phyloP scores from a whole-genome alignment of 352 stramenopile species.

The Pythium rhizo-oryzae region DNA sequence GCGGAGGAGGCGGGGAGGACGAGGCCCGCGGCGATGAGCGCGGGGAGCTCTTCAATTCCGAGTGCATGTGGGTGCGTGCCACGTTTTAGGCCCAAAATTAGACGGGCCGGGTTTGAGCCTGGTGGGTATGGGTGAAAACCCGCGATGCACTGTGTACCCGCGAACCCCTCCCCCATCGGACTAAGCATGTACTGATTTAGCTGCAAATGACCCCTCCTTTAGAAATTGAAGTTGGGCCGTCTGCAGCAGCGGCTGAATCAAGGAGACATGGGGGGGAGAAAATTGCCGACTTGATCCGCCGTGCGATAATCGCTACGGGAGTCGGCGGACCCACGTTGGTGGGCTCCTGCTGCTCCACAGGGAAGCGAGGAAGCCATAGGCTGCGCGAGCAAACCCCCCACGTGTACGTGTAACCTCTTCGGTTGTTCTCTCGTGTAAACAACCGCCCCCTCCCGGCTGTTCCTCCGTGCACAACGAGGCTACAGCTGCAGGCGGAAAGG shows the following conservation, averaged over 20 bases:
- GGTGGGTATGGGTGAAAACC: not conserved
- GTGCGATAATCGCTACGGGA: not conserved
- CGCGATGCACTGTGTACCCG: too few species aligned
- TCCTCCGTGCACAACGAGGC: not conserved
- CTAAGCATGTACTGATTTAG: constrained; percentile 9
- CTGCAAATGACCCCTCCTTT: too few species aligned
- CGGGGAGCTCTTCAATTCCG: constrained; percentile 6
- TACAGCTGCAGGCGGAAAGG: too few species aligned
- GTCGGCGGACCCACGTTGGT: not conserved
- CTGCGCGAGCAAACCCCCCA: not conserved
- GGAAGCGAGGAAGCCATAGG: not conserved
- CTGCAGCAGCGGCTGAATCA: not conserved
- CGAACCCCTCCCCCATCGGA: too few species aligned
- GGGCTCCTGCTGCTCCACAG: not conserved
- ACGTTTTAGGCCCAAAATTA: constrained; percentile 21
- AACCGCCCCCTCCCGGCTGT: not conserved
- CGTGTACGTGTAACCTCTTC: not conserved
- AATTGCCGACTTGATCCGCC: not conserved
- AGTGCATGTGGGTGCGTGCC: constrained; percentile 8
- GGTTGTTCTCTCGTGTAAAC: not conserved
- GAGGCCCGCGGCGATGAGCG: not conserved
- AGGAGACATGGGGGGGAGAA: too few species aligned
- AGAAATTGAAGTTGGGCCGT: constrained; percentile 15
- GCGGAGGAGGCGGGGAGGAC: not conserved
- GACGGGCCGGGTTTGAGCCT: constrained; percentile 8